phyloP scores from a whole-genome alignment of 2,329 filamentous ascomycete species.

The Alternaria gaisen region DNA sequence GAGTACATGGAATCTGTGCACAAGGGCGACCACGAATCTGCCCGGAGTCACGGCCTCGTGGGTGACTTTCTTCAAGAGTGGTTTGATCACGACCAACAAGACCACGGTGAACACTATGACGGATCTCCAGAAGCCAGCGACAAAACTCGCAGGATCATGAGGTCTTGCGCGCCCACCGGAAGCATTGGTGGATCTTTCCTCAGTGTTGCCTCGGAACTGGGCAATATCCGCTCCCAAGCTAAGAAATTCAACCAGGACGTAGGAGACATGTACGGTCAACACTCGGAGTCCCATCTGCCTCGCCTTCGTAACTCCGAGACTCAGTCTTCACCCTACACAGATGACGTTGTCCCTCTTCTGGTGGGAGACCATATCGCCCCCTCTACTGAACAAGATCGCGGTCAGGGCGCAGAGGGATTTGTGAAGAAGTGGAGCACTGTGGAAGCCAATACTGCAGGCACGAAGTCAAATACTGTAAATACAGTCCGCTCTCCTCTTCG shows the following conservation, averaged over 20 bases:
- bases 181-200: background rate
- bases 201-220: background rate
- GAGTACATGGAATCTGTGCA: background rate
- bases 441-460: background rate
- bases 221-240: background rate
- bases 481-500: background rate
- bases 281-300: background rate
- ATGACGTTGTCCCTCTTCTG: background rate
- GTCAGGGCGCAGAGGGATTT: background rate
- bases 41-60: background rate
- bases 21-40: background rate
- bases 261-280: background rate
- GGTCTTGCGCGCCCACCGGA: too few species aligned
- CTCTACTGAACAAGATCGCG: background rate
- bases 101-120: background rate
- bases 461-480: background rate
- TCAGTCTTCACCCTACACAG: background rate
- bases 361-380: background rate
- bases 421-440: conserved; percentile 5
- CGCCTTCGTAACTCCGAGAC: background rate
- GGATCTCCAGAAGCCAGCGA: background rate
- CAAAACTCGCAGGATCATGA: background rate
- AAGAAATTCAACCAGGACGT: background rate
- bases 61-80: background rate
- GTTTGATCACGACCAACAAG: too few species aligned